phyloP scores from a whole-genome alignment of 495 filamentous ascomycete species.

The Aspergillus sclerotioniger region DNA sequence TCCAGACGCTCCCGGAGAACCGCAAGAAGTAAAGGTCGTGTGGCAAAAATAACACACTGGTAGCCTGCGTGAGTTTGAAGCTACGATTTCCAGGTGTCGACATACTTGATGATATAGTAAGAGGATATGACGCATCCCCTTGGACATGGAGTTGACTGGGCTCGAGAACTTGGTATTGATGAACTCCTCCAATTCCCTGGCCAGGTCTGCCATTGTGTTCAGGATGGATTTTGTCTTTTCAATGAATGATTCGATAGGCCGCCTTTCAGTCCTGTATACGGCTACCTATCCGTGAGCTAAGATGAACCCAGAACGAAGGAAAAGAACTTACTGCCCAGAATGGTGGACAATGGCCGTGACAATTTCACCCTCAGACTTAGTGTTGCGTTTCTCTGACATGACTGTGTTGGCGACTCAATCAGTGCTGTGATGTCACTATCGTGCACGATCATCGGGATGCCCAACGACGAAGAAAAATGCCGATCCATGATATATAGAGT shows the following conservation, averaged over 20 bases:
- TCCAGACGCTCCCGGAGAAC: constrained; percentile 31
- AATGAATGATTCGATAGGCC: constrained; percentile 28
- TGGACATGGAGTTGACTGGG: constrained; percentile 29
- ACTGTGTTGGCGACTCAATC: constrained; percentile 20
- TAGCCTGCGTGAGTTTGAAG: neutral
- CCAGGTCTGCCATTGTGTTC: constrained; percentile 30
- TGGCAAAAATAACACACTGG: constrained; percentile 37
- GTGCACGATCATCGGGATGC: constrained; percentile 30
- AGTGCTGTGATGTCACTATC: constrained; percentile 36
- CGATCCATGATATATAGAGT: constrained; percentile 40
- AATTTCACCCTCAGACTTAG: constrained; percentile 35
- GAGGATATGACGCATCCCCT: constrained; percentile 33
- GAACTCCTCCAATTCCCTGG: constrained; percentile 31
- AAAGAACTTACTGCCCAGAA: constrained; percentile 20
- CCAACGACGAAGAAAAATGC: constrained; percentile 35
- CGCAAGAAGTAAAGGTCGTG: constrained; percentile 34
- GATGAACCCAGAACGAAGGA: neutral
- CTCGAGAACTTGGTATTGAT: constrained; percentile 23
- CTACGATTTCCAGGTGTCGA: neutral
- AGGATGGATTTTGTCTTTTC: constrained; percentile 34
- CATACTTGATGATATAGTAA: constrained; percentile 38
- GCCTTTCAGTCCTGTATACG: constrained; percentile 32
- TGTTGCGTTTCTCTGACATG: constrained; percentile 20
- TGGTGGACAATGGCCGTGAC: constrained; percentile 27
- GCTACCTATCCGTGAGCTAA: neutral